These are phyloP conservation scores for Paraphaeosphaeria minitans DNA, from an alignment of 2,329 filamentous ascomycete species.

Conservation along the genomic window DNA sequence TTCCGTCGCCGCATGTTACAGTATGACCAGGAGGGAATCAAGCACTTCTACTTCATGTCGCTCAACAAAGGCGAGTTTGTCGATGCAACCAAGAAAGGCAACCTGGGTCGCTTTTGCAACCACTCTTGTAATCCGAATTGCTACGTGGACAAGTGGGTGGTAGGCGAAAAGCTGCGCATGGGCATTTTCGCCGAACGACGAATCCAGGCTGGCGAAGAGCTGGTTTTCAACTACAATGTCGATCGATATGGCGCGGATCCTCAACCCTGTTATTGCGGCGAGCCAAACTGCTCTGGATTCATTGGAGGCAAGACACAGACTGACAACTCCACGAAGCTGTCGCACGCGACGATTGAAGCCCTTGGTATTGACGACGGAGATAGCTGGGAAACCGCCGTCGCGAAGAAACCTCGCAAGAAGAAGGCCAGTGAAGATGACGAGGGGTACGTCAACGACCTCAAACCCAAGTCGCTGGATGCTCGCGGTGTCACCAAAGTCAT, in stretches of 20 bases:
- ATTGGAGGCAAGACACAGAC: conserved; percentile 98
- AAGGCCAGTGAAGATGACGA: conserved; percentile 89
- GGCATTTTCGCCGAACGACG: conserved; percentile 91
- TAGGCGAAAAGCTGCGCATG: conserved; percentile 96
- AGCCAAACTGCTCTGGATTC: conserved; percentile 92
- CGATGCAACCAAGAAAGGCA: conserved; percentile 95
- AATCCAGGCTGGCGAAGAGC: conserved; percentile 86
- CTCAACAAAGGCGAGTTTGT: conserved; percentile 96
- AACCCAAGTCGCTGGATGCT: conserved; percentile 78
- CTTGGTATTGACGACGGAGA: conserved; percentile 93
- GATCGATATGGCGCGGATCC: conserved; percentile 97
- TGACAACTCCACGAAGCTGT: conserved; percentile 89
- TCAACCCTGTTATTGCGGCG: conserved; percentile 94
- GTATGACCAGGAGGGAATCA: conserved; percentile 95
- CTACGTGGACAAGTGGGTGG: conserved; percentile 99
- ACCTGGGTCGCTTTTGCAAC: conserved; percentile 96
- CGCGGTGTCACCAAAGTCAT: conserved; percentile 91
- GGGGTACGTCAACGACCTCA: conserved; percentile 89
- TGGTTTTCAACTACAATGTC: conserved; percentile 99
- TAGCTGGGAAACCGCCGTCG: conserved; percentile 86
- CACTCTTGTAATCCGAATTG: conserved; percentile 99
- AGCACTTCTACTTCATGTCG: conserved; percentile 99
- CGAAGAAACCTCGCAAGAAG: conserved; percentile 92
- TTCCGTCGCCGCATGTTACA: conserved; percentile 90
- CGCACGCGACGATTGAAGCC: conserved; percentile 87